Conservation (phyloP, 2,329 filamentous ascomycete species). For the Diatrype stigma region DNA sequence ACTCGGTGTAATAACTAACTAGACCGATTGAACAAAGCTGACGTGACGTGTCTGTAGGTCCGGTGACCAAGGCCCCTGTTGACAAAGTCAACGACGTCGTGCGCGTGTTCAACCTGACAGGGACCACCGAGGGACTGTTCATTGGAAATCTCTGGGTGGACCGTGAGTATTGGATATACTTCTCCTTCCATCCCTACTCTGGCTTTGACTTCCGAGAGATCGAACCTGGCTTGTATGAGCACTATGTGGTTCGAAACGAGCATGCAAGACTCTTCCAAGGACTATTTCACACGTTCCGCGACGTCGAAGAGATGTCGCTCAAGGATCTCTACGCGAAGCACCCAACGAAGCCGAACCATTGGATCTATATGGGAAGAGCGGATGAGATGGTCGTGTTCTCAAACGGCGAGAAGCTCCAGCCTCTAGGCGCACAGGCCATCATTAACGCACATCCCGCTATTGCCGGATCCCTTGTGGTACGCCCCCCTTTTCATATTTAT, state of each 20-base stretch:
- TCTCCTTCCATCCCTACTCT: constrained; percentile 29
- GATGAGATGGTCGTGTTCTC: constrained; percentile 28
- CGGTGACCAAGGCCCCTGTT: constrained; percentile 23
- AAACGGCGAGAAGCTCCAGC: constrained; percentile 29
- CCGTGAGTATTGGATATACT: constrained; percentile 25
- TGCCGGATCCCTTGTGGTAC: constrained; percentile 21
- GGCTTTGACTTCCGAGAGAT: constrained; percentile 31
- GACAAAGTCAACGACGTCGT: constrained; percentile 28
- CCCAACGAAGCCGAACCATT: constrained; percentile 22
- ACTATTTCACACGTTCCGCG: constrained; percentile 30
- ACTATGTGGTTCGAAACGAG: constrained; percentile 29
- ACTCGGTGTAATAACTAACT: not conserved
- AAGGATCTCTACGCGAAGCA: constrained; percentile 27
- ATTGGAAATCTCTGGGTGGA: constrained; percentile 26
- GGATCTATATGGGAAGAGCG: constrained; percentile 26
- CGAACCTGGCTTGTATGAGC: constrained; percentile 25
- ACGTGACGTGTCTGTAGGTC: constrained; percentile 7
- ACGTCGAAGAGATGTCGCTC: constrained; percentile 20
- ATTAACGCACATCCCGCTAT: constrained; percentile 18
- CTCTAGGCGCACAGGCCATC: constrained; percentile 25
- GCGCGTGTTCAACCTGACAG: constrained; percentile 29
- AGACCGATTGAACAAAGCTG: not conserved
- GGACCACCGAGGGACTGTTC: constrained; percentile 31
- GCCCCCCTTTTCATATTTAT: not conserved
- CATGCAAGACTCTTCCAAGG: constrained; percentile 26